Evolutionary conservation across 345 rosid genomes (phyloP), one percentile per base, ranked within the genome.

Genomic region (Citrus medica): DNA sequence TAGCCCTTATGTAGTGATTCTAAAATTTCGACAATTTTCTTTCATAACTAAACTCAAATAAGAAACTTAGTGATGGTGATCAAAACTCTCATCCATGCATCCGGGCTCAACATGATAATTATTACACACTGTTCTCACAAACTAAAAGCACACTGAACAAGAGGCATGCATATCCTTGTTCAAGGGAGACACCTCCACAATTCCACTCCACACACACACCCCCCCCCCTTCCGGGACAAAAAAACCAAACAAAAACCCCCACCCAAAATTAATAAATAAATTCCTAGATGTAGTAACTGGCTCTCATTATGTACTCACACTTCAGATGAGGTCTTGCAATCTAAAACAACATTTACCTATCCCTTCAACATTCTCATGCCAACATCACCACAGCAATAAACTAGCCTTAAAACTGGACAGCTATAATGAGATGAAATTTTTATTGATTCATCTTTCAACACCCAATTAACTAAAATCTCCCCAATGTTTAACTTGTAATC

Each of bases 221-320:
- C 16, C 13, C 1, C 3, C 14, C 10, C 42, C 10, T 0, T 3
- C 46, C 33, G 0, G 9, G 1, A 1, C 8, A 7, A 2, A 38
- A 38, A 40, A 9, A 40, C 46, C 46, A 40, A 40, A 40, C 12
- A 40, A 9, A 40, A 40, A 9, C 13, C 46, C 9, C 46, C 46
- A 40, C 46, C 55, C 4, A 48, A 17, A 37, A 37, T 37, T 1
- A 53, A 17, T 4, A 65, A 33, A 65, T 22, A 65, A 9, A 33
- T 19, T 65, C 24, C 42, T 16, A 65, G 10, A 65, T 9, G n/a
- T 3, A 17, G 46, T 66, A 35, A 37, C 27, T 10, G 7, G 48
- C 25, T 66, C 17, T 37, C 21, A 21, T 21, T 24, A 66, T 6
- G 4, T 3, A 51, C 1, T 33, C 46, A 66, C 24, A 21, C 69